Evolutionary conservation across 371 early-diverging fungal genomes (phyloP).

Genomic region (Actinomortierella wolfii): DNA sequence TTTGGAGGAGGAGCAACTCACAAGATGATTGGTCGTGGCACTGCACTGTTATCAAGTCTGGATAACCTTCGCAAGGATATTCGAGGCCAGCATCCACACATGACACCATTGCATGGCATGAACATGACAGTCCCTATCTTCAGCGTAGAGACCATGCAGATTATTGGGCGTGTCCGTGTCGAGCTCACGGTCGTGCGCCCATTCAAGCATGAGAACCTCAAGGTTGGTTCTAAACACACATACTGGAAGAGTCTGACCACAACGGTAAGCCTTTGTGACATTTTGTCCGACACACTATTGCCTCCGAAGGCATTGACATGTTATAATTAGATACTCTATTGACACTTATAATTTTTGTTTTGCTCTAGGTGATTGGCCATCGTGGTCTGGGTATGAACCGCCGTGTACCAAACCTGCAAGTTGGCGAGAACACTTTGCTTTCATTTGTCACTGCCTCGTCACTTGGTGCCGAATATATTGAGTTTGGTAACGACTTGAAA

Average conservation of each 20-base stretch:
- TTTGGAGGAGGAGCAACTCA: slow-evolving; percentile 51
- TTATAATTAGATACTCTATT: too few relatives aligned
- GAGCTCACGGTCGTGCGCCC: slow-evolving; percentile 73
- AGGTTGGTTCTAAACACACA: slow-evolving; percentile 60
- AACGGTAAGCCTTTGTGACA: slow-evolving; percentile 44
- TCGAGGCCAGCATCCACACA: slow-evolving; percentile 21
- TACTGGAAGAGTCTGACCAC: slow-evolving; percentile 71
- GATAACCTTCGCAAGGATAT: slow-evolving; percentile 40
- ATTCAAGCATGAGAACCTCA: slow-evolving; percentile 64
- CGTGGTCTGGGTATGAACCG: slow-evolving; percentile 94
- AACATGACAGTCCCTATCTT: slow-evolving; percentile 64
- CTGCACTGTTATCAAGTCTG: slow-evolving; percentile 56
- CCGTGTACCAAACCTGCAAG: slow-evolving; percentile 64
- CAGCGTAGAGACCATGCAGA: slow-evolving; percentile 55
- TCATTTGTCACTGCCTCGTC: slow-evolving; percentile 90
- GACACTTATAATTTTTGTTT: too few relatives aligned
- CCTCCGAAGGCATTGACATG: too few relatives aligned
- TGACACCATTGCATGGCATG: slow-evolving; percentile 44
- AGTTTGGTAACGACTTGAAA: slow-evolving; percentile 82
- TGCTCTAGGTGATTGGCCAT: slow-evolving; percentile 93
- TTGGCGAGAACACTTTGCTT: slow-evolving; percentile 94
- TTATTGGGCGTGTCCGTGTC: slow-evolving; percentile 64
- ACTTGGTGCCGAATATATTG: slow-evolving; percentile 90
- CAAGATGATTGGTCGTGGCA: slow-evolving; percentile 62
- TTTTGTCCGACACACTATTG: not conserved